Percentiles rank a stretch among this genome's conserved stretches.
phyloP scores from a whole-genome alignment of 192 early-diverging fungal genomes.

The Coemansia umbellata region DNA sequence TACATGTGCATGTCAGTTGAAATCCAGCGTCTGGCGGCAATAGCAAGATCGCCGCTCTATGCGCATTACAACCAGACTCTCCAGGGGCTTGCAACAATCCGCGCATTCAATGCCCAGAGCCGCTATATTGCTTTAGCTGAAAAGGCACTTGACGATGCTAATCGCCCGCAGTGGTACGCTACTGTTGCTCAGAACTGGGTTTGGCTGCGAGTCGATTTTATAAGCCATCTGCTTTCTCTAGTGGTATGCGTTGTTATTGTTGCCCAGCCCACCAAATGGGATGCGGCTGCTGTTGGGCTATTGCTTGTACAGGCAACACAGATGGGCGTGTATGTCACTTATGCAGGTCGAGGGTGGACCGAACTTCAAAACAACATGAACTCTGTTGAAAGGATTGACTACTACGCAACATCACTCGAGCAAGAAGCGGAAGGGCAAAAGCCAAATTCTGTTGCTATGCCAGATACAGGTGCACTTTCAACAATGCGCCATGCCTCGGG shows the following conservation, averaged over 20 bases:
- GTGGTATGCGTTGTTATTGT: conserved; percentile 30
- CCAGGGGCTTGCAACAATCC: conserved; percentile 78
- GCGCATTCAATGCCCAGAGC: conserved; percentile 61
- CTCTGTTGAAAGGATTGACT: conserved; percentile 35
- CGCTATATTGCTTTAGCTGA: conserved; percentile 17
- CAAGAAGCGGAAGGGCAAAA: conserved; percentile 12
- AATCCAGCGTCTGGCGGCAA: conserved; percentile 84
- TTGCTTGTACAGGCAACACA: conserved; percentile 41
- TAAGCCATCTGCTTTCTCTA: conserved; percentile 27
- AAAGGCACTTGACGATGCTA: conserved; percentile 26
- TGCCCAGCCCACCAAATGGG: conserved; percentile 32
- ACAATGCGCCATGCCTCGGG: neutral
- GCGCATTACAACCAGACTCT: conserved; percentile 78
- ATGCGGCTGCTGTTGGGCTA: conserved; percentile 41
- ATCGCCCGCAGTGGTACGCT: conserved; percentile 41
- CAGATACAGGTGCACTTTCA: neutral
- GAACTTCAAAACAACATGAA: conserved; percentile 52
- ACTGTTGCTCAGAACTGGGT: conserved; percentile 37
- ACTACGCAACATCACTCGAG: conserved; percentile 30
- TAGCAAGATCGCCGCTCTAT: conserved; percentile 77
- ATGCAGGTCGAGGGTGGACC: conserved; percentile 46
- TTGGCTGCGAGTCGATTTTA: conserved; percentile 38
- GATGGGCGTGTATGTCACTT: conserved; percentile 39
- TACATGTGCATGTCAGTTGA: conserved; percentile 82
- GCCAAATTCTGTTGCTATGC: neutral